phyloP scores from a whole-genome alignment of 441 rosid species.

The Aquilaria agallochum region DNA sequence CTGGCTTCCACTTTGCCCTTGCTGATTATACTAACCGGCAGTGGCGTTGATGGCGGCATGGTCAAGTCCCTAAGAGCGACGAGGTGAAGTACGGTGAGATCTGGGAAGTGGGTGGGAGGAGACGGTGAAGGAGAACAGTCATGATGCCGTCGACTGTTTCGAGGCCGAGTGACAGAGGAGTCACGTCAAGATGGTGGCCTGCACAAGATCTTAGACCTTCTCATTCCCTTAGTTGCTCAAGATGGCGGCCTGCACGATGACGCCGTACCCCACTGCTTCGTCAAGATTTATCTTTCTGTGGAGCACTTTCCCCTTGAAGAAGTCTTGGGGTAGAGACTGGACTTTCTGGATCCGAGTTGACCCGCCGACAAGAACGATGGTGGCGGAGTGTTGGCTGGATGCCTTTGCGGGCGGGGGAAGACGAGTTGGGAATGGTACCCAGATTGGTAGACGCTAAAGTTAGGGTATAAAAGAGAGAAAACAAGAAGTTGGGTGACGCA shows the following conservation, averaged over 20 bases:
- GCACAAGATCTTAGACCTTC: conserved; percentile 2
- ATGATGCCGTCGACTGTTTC: conserved; percentile 24
- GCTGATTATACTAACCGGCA: no score
- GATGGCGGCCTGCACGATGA: conserved; percentile 17
- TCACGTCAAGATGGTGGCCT: conserved; percentile 11
- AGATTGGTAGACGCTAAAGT: no score
- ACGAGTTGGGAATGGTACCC: no score
- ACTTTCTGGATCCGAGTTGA: conserved; percentile 21
- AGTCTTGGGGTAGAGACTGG: conserved; percentile 20
- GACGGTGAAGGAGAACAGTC: conserved; percentile 10
- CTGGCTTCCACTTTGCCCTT: no score
- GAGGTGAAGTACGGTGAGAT: no score
- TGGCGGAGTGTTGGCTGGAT: background rate
- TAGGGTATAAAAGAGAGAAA: no score
- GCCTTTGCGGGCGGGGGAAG: no score
- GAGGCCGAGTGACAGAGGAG: conserved; percentile 21
- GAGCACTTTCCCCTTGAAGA: conserved; percentile 24
- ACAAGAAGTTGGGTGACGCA: no score
- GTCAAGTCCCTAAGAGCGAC: no score
- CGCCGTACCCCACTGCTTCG: conserved; percentile 22
- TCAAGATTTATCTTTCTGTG: conserved; percentile 20
- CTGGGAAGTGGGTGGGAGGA: no score
- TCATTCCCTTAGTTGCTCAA: conserved; percentile 19
- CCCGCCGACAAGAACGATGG: conserved; percentile 19
- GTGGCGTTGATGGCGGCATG: no score